Evolutionary conservation across 2,329 filamentous ascomycete species (phyloP).

Genomic region (Raffaelea deltoideospora): DNA sequence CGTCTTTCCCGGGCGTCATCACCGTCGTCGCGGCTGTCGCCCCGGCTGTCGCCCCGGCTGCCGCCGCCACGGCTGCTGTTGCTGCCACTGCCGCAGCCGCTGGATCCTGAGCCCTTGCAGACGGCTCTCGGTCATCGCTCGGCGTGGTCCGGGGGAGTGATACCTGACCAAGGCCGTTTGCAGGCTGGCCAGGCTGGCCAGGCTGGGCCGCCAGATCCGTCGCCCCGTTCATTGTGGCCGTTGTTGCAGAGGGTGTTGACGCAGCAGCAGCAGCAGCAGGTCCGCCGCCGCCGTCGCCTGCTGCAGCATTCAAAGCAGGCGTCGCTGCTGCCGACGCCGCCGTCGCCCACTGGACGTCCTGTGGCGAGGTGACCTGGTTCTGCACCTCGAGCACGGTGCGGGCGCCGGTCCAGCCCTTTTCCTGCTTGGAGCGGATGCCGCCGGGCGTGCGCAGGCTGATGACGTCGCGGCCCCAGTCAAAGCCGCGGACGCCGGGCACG

Average conservation of each 20-base stretch:
- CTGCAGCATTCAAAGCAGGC: too few relatives aligned
- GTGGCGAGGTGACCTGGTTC: slow-evolving; percentile 15
- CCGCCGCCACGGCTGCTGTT: not conserved
- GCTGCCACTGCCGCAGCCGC: not conserved
- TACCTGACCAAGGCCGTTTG: too few relatives aligned
- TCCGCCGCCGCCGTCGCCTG: too few relatives aligned
- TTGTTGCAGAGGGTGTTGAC: too few relatives aligned
- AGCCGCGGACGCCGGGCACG: slow-evolving; percentile 38
- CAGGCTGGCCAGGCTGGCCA: too few relatives aligned
- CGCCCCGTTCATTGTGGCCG: too few relatives aligned
- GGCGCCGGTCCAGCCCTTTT: slow-evolving; percentile 78
- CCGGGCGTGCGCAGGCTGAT: slow-evolving; percentile 59
- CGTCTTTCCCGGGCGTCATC: slow-evolving; percentile 4
- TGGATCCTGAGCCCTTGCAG: too few relatives aligned
- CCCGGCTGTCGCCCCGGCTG: not conserved
- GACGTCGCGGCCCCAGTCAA: slow-evolving; percentile 70
- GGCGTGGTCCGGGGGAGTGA: too few relatives aligned
- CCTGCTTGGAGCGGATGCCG: slow-evolving; percentile 56
- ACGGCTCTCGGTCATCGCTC: too few relatives aligned
- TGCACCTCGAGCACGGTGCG: slow-evolving; percentile 49
- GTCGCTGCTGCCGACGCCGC: not conserved
- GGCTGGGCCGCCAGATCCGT: too few relatives aligned
- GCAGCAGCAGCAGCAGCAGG: too few relatives aligned
- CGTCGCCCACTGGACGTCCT: slow-evolving; percentile 3
- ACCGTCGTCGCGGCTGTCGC: slow-evolving; percentile 4